These are phyloP conservation scores for Cystobasidium slooffiae DNA, from an alignment of 1,284 basidiomycete species.

Conservation along the genomic window DNA sequence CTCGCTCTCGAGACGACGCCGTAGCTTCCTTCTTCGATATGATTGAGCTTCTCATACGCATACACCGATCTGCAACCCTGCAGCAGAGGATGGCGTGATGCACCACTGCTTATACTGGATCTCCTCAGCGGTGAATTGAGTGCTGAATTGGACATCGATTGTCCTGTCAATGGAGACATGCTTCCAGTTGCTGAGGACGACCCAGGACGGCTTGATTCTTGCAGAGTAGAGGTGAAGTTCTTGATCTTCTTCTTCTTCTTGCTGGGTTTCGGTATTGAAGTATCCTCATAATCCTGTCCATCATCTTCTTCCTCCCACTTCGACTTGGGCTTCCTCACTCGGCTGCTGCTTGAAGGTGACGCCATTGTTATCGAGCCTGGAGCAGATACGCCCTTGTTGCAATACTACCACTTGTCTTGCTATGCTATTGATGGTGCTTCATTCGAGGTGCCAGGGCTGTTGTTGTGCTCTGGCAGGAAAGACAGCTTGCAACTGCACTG, in stretches of 20 bases:
- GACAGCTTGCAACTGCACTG: too few relatives aligned
- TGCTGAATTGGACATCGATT: conserved; percentile 21
- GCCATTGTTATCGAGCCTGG: too few relatives aligned
- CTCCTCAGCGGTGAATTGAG: conserved; percentile 26
- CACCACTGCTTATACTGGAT: conserved; percentile 38
- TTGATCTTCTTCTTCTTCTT: conserved; percentile 46
- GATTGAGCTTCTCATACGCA: conserved; percentile 89
- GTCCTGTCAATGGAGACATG: conserved; percentile 8
- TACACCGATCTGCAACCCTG: conserved; percentile 80
- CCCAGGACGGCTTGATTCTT: conserved; percentile 39
- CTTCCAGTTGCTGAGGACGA: conserved; percentile 10
- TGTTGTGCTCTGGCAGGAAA: too few relatives aligned
- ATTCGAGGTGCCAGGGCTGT: too few relatives aligned
- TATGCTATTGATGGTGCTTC: too few relatives aligned
- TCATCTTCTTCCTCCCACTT: conserved; percentile 50
- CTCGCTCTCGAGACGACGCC: conserved; percentile 94
- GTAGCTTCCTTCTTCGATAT: conserved; percentile 95
- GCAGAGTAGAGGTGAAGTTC: conserved; percentile 35
- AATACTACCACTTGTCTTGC: too few relatives aligned
- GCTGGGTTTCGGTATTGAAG: conserved; percentile 10
- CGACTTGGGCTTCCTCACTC: conserved; percentile 62
- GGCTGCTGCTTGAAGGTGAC: neutral
- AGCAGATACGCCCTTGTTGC: too few relatives aligned
- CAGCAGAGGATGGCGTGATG: conserved; percentile 46
- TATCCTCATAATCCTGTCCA: conserved; percentile 39